Conservation (phyloP, 192 early-diverging fungal species). For the Backusella mclennaniae region DNA sequence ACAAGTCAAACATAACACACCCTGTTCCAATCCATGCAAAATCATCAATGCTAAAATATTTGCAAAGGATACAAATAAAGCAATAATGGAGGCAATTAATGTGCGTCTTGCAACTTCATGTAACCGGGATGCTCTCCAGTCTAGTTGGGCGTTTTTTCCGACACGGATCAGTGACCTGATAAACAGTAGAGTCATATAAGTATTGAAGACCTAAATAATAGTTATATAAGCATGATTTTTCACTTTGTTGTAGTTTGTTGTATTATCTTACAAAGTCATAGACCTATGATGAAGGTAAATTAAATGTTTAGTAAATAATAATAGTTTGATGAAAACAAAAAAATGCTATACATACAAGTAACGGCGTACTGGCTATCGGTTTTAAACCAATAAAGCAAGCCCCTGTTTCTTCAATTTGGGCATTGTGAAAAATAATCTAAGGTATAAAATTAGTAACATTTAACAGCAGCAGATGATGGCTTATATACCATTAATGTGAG, state of each 20-base stretch:
- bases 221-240: not conserved
- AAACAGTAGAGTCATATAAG: constrained; percentile 26
- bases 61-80: constrained; percentile 37
- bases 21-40: constrained; percentile 40
- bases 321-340: not conserved
- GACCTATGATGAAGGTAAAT: not conserved
- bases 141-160: not conserved
- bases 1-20: constrained; percentile 45
- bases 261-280: not conserved
- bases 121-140: constrained; percentile 23
- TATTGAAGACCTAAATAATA: not conserved
- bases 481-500: not conserved
- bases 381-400: not conserved
- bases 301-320: not conserved
- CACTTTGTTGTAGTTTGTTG: not conserved
- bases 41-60: constrained; percentile 40
- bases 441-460: not conserved
- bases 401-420: not conserved
- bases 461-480: not conserved
- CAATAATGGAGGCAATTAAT: constrained; percentile 40
- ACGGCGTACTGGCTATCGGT: not conserved
- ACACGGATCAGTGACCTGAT: constrained; percentile 19
- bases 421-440: not conserved
- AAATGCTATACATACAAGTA: not conserved
- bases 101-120: constrained; percentile 42